phyloP scores from a whole-genome alignment of 2,329 filamentous ascomycete species.

The Pestalotiopsis sp. region DNA sequence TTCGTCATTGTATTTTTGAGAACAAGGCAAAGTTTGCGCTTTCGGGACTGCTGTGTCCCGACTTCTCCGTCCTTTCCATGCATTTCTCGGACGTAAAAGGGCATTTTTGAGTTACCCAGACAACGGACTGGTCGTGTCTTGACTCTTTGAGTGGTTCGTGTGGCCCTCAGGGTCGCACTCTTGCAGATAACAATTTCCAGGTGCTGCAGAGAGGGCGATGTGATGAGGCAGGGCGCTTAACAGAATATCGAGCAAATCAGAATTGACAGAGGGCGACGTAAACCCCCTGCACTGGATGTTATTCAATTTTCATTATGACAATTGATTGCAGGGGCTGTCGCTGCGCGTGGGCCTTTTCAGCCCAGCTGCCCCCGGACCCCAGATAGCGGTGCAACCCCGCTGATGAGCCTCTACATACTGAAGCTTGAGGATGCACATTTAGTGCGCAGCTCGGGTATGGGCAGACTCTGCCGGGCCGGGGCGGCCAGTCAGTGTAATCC shows the following conservation, averaged over 20 bases:
- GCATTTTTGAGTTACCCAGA: not conserved
- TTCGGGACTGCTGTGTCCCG: not conserved
- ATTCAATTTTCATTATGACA: not conserved
- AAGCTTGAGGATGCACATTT: not conserved
- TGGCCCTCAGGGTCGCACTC: not conserved
- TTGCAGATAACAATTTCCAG: not conserved
- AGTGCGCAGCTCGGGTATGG: not conserved
- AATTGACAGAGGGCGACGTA: not conserved
- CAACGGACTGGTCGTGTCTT: not conserved
- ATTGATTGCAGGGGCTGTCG: not conserved
- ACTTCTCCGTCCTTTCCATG: not conserved
- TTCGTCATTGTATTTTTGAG: not conserved
- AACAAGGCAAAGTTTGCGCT: not conserved
- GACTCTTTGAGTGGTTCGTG: not conserved
- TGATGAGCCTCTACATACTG: not conserved
- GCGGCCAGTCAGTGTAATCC: not conserved
- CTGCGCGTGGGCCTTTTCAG: not conserved
- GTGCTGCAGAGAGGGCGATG: not conserved
- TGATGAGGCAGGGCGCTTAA: constrained; percentile 14
- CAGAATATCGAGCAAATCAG: constrained; percentile 1
- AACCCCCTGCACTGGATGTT: not conserved
- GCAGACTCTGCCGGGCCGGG: not conserved
- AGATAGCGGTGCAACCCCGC: not conserved
- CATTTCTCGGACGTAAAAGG: not conserved
- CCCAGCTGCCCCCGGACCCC: not conserved